Conservation (phyloP, 2,329 filamentous ascomycete species). For the Cryphonectria carpinicola region DNA sequence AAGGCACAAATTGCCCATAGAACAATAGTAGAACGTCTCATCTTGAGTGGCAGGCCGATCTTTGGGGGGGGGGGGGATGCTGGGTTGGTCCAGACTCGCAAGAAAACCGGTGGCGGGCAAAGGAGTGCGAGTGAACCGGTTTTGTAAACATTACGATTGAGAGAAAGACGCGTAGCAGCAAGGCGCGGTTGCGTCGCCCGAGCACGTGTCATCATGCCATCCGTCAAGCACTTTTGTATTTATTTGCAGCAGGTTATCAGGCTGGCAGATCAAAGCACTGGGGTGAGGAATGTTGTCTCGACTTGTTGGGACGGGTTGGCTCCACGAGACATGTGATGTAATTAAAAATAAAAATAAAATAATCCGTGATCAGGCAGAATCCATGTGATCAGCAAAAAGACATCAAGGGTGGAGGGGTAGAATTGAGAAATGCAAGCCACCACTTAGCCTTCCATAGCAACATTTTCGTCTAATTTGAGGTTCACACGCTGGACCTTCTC, state of each 20-base stretch:
- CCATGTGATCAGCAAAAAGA: neutral
- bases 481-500: too few species aligned
- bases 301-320: neutral
- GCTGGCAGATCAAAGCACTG: neutral
- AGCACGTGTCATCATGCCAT: neutral
- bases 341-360: neutral
- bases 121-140: neutral
- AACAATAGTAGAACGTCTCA: neutral
- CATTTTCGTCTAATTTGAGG: too few species aligned
- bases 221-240: neutral
- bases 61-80: neutral
- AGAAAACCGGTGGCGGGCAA: neutral
- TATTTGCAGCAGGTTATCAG: neutral
- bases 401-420: neutral
- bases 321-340: neutral
- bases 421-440: too few species aligned
- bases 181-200: neutral
- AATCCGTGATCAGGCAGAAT: neutral
- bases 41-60: neutral
- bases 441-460: too few species aligned
- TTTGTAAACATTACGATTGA: neutral
- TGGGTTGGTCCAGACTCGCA: neutral
- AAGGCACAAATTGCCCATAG: neutral
- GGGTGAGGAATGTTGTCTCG: neutral
- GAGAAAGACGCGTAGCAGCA: neutral